Conservation (phyloP, 352 stramenopile genomes). For the Stramenopiles sp. region DNA sequence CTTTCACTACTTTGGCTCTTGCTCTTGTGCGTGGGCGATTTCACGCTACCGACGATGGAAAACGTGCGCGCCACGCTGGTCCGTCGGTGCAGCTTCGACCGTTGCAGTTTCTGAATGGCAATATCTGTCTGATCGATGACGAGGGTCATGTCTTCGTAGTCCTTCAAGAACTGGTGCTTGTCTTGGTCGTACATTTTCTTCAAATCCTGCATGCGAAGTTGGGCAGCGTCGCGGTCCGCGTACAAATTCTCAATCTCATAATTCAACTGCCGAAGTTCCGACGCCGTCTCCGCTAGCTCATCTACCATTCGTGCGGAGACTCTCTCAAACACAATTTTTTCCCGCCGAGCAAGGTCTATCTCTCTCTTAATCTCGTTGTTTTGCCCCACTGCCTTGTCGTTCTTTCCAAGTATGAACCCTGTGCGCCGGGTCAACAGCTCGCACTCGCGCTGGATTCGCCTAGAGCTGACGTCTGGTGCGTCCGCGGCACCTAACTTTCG, state of each 20-base stretch:
- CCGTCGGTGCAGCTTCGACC: neutral
- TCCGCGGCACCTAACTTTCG: neutral
- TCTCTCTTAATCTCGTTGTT: slow-evolving; percentile 12
- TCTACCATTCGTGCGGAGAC: neutral
- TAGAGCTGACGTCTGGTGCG: neutral
- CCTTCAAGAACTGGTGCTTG: slow-evolving; percentile 13
- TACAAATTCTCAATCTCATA: slow-evolving; percentile 11
- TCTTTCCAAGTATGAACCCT: neutral
- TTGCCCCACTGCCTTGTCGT: neutral
- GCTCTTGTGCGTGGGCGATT: neutral
- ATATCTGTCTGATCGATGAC: slow-evolving; percentile 7
- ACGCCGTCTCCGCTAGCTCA: neutral
- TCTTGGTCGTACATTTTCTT: slow-evolving; percentile 10
- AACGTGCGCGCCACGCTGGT: neutral
- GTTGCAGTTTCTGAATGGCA: slow-evolving; percentile 10
- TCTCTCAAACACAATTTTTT: slow-evolving; percentile 12
- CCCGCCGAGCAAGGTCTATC: neutral
- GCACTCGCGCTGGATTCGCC: neutral
- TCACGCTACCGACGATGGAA: neutral
- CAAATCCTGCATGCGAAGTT: slow-evolving; percentile 1
- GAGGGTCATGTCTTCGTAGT: slow-evolving; percentile 11
- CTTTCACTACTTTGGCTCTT: neutral
- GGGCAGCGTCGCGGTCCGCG: slow-evolving; percentile 1
- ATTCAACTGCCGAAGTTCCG: neutral
- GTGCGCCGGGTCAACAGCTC: slow-evolving; percentile 1